These are phyloP conservation scores for Sphagnum tenellum DNA, from an alignment of 225 moss, liverwort and hornwort species.

Conservation along the genomic window DNA sequence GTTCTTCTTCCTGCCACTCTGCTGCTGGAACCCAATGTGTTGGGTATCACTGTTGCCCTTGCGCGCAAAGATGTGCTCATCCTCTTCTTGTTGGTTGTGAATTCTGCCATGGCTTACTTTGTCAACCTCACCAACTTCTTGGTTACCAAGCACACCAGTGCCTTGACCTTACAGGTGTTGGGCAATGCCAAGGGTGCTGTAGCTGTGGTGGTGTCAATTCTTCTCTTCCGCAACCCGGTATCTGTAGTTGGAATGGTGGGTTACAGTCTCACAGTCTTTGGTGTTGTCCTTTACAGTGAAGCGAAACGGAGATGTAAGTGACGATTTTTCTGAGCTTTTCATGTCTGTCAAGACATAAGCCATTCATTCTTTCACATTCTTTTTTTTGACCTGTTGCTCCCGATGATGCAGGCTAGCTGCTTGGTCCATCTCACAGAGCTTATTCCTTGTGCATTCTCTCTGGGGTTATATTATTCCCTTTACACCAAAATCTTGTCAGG, in stretches of 20 bases:
- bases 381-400: no score
- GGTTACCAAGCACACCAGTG: constrained; percentile 95
- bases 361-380: no score
- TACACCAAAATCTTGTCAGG: no score
- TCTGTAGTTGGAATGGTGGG: constrained; percentile 87
- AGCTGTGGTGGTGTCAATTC: constrained; percentile 92
- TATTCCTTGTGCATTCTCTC: no score
- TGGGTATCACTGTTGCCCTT: constrained; percentile 66
- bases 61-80: constrained; percentile 59
- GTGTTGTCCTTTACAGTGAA: constrained; percentile 94
- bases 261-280: constrained; percentile 76
- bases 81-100: constrained; percentile 58
- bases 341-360: no score
- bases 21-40: constrained; percentile 72
- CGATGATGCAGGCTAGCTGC: no score
- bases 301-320: constrained; percentile 85
- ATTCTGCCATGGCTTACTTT: constrained; percentile 96
- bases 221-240: constrained; percentile 89
- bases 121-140: constrained; percentile 96
- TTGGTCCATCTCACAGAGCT: no score
- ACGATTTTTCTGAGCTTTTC: neutral
- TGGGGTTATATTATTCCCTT: no score
- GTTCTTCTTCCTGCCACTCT: constrained; percentile 82
- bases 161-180: constrained; percentile 88
- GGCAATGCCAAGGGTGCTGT: constrained; percentile 98